Conservation (phyloP, 1,284 basidiomycete species). For the Cystobasidium sp. region DNA sequence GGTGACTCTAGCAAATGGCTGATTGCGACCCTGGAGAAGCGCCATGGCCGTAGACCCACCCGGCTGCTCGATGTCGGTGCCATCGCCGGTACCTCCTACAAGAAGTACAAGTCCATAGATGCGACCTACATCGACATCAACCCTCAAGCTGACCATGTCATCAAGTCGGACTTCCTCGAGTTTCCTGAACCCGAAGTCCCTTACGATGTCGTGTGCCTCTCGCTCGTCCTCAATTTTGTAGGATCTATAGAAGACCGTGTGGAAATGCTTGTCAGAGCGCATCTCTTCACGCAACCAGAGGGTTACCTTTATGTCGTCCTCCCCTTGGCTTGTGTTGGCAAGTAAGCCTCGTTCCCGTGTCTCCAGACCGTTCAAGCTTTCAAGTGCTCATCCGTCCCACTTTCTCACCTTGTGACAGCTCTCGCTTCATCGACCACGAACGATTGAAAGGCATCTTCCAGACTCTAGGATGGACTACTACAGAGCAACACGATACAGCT, state of each 20-base stretch:
- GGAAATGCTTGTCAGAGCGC: slow-evolving; percentile 52
- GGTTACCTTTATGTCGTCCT: slow-evolving; percentile 58
- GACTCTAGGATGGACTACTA: slow-evolving; percentile 56
- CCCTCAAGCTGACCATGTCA: slow-evolving; percentile 56
- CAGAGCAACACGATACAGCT: slow-evolving; percentile 55
- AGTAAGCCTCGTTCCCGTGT: slow-evolving; percentile 39
- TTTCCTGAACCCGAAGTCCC: slow-evolving; percentile 50
- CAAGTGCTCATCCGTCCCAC: not conserved
- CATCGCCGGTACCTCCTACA: slow-evolving; percentile 57
- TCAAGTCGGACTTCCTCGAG: slow-evolving; percentile 57
- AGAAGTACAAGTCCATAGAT: slow-evolving; percentile 55
- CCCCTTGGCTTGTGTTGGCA: slow-evolving; percentile 57
- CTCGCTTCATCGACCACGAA: slow-evolving; percentile 56
- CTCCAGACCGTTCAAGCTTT: too few species aligned
- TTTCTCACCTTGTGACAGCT: slow-evolving; percentile 45
- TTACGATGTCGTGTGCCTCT: slow-evolving; percentile 57
- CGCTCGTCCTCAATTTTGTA: slow-evolving; percentile 59
- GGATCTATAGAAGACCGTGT: slow-evolving; percentile 56
- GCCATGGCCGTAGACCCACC: slow-evolving; percentile 48
- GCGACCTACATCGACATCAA: slow-evolving; percentile 58
- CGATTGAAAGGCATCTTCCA: slow-evolving; percentile 55
- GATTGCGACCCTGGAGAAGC: slow-evolving; percentile 48
- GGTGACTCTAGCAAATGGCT: slow-evolving; percentile 54
- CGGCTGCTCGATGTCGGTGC: slow-evolving; percentile 59
- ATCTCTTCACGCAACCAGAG: slow-evolving; percentile 49